Evolutionary conservation across 768 basidiomycete genomes (phyloP).

Genomic region (Auricularia sp.): DNA sequence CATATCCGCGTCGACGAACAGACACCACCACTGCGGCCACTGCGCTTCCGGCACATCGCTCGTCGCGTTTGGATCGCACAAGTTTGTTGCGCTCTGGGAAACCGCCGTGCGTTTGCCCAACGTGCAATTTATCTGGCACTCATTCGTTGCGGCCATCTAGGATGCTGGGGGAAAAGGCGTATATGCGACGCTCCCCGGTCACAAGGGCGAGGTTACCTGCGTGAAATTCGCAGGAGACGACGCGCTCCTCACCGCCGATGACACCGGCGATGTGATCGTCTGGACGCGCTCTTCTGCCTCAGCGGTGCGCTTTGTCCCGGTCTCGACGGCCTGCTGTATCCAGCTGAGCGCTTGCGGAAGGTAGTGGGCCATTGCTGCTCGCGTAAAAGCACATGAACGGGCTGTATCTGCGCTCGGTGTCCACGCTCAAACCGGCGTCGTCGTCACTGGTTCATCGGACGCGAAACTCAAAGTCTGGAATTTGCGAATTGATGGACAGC

Average conservation of each 20-base stretch:
- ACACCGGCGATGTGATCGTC: slow-evolving; percentile 51
- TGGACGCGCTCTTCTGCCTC: slow-evolving; percentile 34
- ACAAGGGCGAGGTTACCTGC: slow-evolving; percentile 63
- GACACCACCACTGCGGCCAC: slow-evolving; percentile 32
- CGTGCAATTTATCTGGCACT: slow-evolving; percentile 1
- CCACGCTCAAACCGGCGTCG: slow-evolving; percentile 22
- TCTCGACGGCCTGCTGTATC: slow-evolving; percentile 10
- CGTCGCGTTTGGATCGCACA: slow-evolving; percentile 49
- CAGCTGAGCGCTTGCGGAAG: too few species aligned
- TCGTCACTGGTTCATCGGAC: slow-evolving; percentile 81
- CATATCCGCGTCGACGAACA: slow-evolving; percentile 38
- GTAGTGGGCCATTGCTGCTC: slow-evolving; percentile 46
- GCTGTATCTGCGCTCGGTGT: slow-evolving; percentile 61
- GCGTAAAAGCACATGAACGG: slow-evolving; percentile 50
- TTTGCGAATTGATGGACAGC: slow-evolving; percentile 20
- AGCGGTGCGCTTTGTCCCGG: not conserved
- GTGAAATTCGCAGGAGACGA: slow-evolving; percentile 52
- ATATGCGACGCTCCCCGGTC: slow-evolving; percentile 61
- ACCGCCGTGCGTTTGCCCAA: slow-evolving; percentile 25
- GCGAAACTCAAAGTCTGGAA: slow-evolving; percentile 68
- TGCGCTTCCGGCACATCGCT: slow-evolving; percentile 22
- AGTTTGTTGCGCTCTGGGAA: slow-evolving; percentile 51
- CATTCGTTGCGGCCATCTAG: slow-evolving; percentile 22
- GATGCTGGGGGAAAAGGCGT: slow-evolving; percentile 43
- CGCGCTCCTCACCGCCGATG: slow-evolving; percentile 62